Conservation (phyloP, 306 rosid genomes). For the Comarum palustre region DNA sequence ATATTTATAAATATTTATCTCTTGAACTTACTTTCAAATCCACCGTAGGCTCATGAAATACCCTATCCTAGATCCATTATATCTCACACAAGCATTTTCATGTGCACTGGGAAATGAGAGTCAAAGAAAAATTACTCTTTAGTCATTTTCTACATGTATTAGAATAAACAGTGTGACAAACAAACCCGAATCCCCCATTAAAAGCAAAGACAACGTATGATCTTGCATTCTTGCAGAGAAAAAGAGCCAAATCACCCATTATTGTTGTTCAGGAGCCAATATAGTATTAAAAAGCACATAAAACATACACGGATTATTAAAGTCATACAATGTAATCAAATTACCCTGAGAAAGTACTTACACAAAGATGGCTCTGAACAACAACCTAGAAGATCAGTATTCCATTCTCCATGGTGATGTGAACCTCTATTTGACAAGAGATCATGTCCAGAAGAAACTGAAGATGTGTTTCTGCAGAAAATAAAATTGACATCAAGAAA, state of each 20-base stretch:
- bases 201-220: neutral
- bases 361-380: slow-evolving; percentile 90
- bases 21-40: slow-evolving; percentile 7
- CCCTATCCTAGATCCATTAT: neutral
- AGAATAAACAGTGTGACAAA: neutral
- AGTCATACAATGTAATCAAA: neutral
- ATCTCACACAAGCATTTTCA: neutral
- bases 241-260: neutral
- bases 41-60: neutral
- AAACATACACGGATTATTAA: neutral
- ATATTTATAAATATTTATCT: neutral
- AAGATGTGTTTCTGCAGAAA: slow-evolving; percentile 44
- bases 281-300: neutral
- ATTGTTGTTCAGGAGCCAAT: neutral
- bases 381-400: slow-evolving; percentile 88
- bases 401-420: slow-evolving; percentile 71
- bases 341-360: slow-evolving; percentile 39
- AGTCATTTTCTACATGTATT: neutral
- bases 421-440: slow-evolving; percentile 59
- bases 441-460: slow-evolving; percentile 64
- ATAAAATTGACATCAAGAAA: slow-evolving; percentile 2
- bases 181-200: too few species aligned
- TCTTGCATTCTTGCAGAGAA: neutral
- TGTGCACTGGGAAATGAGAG: neutral
- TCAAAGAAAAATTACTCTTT: neutral